Evolutionary conservation across 805 yeast genomes (phyloP), one percentile per base, ranked within the genome.

Genomic region (Metschnikowia gruessii): DNA sequence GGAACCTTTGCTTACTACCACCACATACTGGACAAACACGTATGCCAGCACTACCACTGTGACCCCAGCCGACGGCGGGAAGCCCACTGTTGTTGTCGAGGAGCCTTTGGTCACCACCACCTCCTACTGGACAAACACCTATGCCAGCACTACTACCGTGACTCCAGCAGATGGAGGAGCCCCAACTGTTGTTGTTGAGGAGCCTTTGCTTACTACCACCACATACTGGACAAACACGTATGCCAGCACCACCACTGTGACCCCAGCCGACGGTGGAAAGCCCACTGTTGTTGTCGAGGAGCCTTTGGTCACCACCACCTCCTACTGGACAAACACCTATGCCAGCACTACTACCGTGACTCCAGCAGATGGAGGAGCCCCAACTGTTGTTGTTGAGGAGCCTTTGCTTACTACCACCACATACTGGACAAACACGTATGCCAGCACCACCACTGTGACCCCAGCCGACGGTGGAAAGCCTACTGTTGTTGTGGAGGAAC

Each of bases 1-100:
- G 28, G 5, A 6, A 10, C 28, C 28, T 26, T n/a, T n/a, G n/a
- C n/a, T n/a, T n/a, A n/a, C 7, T 21, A 4, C 7, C 24, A 21
- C 24, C 24, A 5, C 24, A 7, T 5, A 4, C 24, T 21, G 24
- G 24, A 21, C 24, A n/a, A n/a, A n/a, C 19, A 7, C 29, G 5
- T 35, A 26, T 17, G 18, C 45, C 12, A 26, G 29, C 15, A 35
- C 39, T 9, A 34, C 35, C 9, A 41, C 38, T 33, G 32, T 41
- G 17, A 41, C 33, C 4, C 44, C 44, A 12, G 16, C 24, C 16
- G 22, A 15, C 10, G 38, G 38, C 26, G 38, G 33, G n/a, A 12
- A 32, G 17, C 44, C 44, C 12, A 52, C 56, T 7, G 52, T 49
- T 7, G 36, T 47, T 12, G 45, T 53, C n/a, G n/a, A n/a, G n/a